Base-by-base conservation (phyloP, 441 rosid species). In the Populus tomentosa region DNA sequence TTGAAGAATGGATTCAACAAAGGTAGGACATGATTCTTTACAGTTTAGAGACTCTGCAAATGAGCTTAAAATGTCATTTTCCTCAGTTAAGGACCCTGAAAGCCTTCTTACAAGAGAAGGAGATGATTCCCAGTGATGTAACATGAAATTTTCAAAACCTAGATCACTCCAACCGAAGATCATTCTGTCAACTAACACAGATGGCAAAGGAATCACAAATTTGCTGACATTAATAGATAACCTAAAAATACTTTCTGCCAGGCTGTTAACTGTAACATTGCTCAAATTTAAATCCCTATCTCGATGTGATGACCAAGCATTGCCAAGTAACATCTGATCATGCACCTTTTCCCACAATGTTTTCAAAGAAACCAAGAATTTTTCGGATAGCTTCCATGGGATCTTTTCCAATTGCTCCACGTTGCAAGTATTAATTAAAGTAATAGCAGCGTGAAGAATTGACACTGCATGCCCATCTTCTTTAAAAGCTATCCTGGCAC, bases 231-330 rank as follows among this genome's bases (percentile, higher is more conserved):
- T 80, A 16, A 80, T 80, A 46, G 91, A 83, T 42, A 90, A 86
- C 85, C 88, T 85, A 80, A 89, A 90, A 77, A 87, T 79, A 83
- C 89, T 72, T 81, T 89, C 91, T 5, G 89, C 91, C 77, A 90
- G 75, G 78, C 71, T 76, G 62, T 79, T 85, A 33, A 84, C 69
- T 16, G 79, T 81, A 63, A 83, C 81, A 75, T 82, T 80, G 81
- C 84, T 80, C 50, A 77, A 26, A 74, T 74, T 74, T 16, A 74
- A 80, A 28, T 82, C n/a, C 36, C 42, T 56, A 67, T 73, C 80
- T 78, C 62, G 72, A 71, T 69, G 16, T 36, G 81, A 75, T 4
- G 70, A 62, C 30, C 30, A 76, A 80, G 79, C 50, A 61, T 71
- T 71, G 21, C 67, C 77, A 33, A 72, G 78, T 30, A 86, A 74